Evolutionary conservation across 805 yeast species (phyloP).

Genomic region (Saccharomycopsis vini): DNA sequence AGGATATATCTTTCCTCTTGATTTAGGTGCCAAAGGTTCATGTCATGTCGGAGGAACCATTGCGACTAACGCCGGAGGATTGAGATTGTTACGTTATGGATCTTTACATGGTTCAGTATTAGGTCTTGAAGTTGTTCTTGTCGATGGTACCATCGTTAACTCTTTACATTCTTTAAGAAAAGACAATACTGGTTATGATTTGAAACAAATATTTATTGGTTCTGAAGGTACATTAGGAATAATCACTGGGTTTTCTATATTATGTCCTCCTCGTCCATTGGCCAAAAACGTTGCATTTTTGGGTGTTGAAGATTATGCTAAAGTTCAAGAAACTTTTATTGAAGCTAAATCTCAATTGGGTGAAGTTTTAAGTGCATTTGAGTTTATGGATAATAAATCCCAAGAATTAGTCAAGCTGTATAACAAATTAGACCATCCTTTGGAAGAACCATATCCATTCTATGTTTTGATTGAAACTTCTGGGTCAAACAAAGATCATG

Average conservation of each 20-base stretch:
- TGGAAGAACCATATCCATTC: slow-evolving; percentile 77
- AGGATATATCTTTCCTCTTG: slow-evolving; percentile 90
- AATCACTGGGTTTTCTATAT: slow-evolving; percentile 80
- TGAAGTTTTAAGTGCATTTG: slow-evolving; percentile 87
- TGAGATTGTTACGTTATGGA: slow-evolving; percentile 79
- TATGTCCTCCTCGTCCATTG: slow-evolving; percentile 84
- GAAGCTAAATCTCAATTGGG: slow-evolving; percentile 70
- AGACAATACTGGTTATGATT: slow-evolving; percentile 92
- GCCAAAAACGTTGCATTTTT: slow-evolving; percentile 82
- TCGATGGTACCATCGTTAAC: slow-evolving; percentile 68
- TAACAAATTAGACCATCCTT: slow-evolving; percentile 58
- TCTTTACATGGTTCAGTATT: slow-evolving; percentile 86
- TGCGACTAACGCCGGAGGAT: slow-evolving; percentile 95
- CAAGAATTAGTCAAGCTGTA: slow-evolving; percentile 57
- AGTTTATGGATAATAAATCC: slow-evolving; percentile 77
- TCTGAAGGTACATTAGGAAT: slow-evolving; percentile 89
- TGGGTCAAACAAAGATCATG: slow-evolving; percentile 93
- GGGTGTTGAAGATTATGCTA: slow-evolving; percentile 71
- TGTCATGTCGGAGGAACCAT: slow-evolving; percentile 94
- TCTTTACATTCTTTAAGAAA: slow-evolving; percentile 82
- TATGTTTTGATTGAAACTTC: slow-evolving; percentile 89
- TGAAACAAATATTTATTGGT: slow-evolving; percentile 88
- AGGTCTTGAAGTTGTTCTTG: slow-evolving; percentile 87
- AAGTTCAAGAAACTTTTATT: slow-evolving; percentile 75
- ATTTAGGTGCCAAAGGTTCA: slow-evolving; percentile 93